phyloP scores from a whole-genome alignment of 1,139 yeast genomes.

The Sugiyamaella neomexicana region DNA sequence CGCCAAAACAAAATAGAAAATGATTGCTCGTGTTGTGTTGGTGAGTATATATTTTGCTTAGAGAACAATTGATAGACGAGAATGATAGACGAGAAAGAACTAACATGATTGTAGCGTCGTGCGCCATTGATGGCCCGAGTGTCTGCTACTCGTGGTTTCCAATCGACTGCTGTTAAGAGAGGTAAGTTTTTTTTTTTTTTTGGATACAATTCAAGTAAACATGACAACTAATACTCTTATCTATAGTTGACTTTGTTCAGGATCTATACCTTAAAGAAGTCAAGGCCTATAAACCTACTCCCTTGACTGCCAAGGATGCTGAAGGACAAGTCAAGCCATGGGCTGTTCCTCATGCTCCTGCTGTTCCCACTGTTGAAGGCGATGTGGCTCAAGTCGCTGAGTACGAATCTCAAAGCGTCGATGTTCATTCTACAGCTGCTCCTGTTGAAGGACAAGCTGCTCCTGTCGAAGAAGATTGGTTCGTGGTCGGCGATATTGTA shows the following conservation, averaged over 20 bases:
- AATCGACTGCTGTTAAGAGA: slow-evolving; percentile 27
- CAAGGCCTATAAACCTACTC: slow-evolving; percentile 83
- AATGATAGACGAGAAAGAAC: not conserved
- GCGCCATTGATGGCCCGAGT: slow-evolving; percentile 22
- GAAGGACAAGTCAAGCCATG: slow-evolving; percentile 81
- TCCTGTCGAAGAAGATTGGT: slow-evolving; percentile 51
- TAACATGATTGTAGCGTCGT: slow-evolving; percentile 20
- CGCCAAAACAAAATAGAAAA: slow-evolving; percentile 10
- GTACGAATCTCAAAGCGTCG: slow-evolving; percentile 76
- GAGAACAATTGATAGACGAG: not conserved
- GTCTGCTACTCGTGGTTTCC: slow-evolving; percentile 29
- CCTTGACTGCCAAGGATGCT: slow-evolving; percentile 69
- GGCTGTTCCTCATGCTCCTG: slow-evolving; percentile 73
- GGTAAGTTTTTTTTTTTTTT: too few relatives aligned
- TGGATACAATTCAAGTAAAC: too few relatives aligned
- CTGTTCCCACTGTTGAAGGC: slow-evolving; percentile 69
- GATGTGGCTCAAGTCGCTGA: slow-evolving; percentile 68
- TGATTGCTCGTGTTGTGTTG: slow-evolving; percentile 23
- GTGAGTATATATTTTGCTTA: slow-evolving; percentile 14
- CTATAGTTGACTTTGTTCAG: slow-evolving; percentile 62
- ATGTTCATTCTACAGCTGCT: slow-evolving; percentile 52
- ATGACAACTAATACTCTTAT: slow-evolving; percentile 18
- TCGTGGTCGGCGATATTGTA: slow-evolving; percentile 60
- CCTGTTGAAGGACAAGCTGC: slow-evolving; percentile 48
- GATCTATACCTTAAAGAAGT: slow-evolving; percentile 86